Evolutionary conservation across 1,284 basidiomycete species (phyloP).

Genomic region (Pterula multifida): DNA sequence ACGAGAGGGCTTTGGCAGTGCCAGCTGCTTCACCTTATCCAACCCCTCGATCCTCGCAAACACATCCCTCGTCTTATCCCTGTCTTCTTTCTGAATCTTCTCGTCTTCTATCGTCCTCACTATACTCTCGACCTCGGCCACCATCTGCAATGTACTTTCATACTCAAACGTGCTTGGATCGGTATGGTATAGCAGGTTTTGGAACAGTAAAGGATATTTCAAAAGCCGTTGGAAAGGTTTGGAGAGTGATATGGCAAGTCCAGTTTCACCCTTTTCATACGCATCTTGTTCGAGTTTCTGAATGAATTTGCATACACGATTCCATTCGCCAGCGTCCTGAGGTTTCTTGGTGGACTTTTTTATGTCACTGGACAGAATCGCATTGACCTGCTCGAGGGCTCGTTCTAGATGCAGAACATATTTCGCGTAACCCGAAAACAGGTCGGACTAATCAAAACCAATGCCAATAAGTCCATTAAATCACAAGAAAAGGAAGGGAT

Average conservation of each 20-base stretch:
- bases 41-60: slow-evolving; percentile 94
- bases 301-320: slow-evolving; percentile 60
- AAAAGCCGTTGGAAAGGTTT: slow-evolving; percentile 95
- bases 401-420: slow-evolving; percentile 89
- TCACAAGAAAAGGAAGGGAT: slow-evolving; percentile 8
- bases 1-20: slow-evolving; percentile 80
- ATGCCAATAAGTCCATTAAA: slow-evolving; percentile 7
- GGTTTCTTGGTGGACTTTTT: slow-evolving; percentile 76
- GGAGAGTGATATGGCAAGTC: slow-evolving; percentile 85
- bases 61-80: slow-evolving; percentile 88
- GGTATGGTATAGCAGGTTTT: slow-evolving; percentile 93
- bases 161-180: slow-evolving; percentile 97
- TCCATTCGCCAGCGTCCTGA: slow-evolving; percentile 23
- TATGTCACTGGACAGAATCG: slow-evolving; percentile 55
- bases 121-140: slow-evolving; percentile 91
- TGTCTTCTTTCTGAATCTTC: slow-evolving; percentile 91
- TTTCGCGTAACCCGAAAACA: slow-evolving; percentile 82
- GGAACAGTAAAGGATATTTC: slow-evolving; percentile 95
- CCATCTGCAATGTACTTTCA: slow-evolving; percentile 91
- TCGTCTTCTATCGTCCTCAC: slow-evolving; percentile 96
- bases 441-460: slow-evolving; percentile 85
- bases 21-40: slow-evolving; percentile 79
- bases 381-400: slow-evolving; percentile 79
- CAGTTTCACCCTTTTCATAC: slow-evolving; percentile 80
- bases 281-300: slow-evolving; percentile 73